Evolutionary conservation across 2,329 filamentous ascomycete species (phyloP).

Genomic region (Cladophialophora yegresii): DNA sequence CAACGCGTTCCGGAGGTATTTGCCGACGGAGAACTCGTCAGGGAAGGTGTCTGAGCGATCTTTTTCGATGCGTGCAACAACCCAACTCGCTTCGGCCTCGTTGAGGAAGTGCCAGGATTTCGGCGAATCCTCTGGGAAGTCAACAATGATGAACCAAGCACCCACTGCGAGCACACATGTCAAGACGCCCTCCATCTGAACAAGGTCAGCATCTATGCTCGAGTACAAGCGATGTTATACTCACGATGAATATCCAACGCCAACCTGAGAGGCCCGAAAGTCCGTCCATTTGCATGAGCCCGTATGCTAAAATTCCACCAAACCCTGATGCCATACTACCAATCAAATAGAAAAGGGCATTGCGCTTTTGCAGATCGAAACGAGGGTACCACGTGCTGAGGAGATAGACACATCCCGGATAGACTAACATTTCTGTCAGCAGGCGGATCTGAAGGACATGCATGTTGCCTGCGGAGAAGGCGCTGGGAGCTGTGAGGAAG

Average conservation of each 20-base stretch:
- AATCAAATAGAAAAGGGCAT: conserved; percentile 54
- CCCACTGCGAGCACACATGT: conserved; percentile 47
- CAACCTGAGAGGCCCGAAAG: conserved; percentile 59
- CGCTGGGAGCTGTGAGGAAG: background rate
- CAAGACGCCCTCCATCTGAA: conserved; percentile 31
- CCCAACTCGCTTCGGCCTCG: conserved; percentile 27
- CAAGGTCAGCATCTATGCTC: background rate
- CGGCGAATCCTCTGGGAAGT: conserved; percentile 43
- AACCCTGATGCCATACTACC: background rate
- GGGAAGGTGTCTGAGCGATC: conserved; percentile 56
- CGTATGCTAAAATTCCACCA: conserved; percentile 49
- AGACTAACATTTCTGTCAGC: background rate
- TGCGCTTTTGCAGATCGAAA: conserved; percentile 44
- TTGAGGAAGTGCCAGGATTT: conserved; percentile 43
- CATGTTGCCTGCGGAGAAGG: background rate
- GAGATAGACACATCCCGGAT: conserved; percentile 62
- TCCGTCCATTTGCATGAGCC: conserved; percentile 43
- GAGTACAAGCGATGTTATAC: background rate
- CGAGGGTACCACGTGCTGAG: conserved; percentile 44
- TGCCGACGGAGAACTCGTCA: conserved; percentile 51
- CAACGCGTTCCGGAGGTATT: conserved; percentile 51
- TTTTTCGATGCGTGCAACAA: conserved; percentile 51
- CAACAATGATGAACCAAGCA: conserved; percentile 49
- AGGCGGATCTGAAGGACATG: background rate
- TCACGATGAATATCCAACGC: conserved; percentile 15